Percentiles rank a stretch among this genome's conserved stretches.
Evolutionary conservation across 345 rosid species (phyloP).

Genomic region (Lepidium sativum): DNA sequence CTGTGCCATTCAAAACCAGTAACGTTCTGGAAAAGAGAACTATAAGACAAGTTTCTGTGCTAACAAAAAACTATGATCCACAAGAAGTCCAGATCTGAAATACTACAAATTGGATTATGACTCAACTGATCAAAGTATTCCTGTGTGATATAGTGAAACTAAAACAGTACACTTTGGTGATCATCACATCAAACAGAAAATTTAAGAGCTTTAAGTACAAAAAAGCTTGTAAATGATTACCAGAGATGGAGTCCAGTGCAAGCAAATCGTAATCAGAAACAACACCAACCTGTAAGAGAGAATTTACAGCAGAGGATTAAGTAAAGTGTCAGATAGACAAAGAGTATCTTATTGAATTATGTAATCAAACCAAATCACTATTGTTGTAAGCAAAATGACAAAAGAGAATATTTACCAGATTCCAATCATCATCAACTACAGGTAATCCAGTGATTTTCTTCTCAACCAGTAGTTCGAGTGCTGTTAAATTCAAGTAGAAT

Average conservation of each 20-base stretch:
- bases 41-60: neutral
- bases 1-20: neutral
- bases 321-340: neutral
- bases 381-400: neutral
- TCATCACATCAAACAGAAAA: neutral
- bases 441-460: conserved; percentile 87
- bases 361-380: neutral
- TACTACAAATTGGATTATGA: neutral
- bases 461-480: conserved; percentile 73
- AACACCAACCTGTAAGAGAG: conserved; percentile 72
- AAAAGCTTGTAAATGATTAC: conserved; percentile 23
- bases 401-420: conserved; percentile 42
- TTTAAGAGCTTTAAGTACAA: neutral
- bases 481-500: conserved; percentile 30
- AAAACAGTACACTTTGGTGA: neutral
- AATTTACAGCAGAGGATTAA: neutral
- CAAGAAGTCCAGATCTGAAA: neutral
- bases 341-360: neutral
- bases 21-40: neutral
- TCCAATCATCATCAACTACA: conserved; percentile 84
- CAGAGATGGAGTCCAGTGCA: conserved; percentile 85
- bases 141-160: neutral
- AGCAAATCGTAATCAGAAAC: conserved; percentile 94
- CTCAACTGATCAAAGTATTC: neutral
- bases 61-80: neutral